These are phyloP conservation scores for Anastatica hierochuntica DNA, from an alignment of 345 rosid genomes.

Conservation along the genomic window DNA sequence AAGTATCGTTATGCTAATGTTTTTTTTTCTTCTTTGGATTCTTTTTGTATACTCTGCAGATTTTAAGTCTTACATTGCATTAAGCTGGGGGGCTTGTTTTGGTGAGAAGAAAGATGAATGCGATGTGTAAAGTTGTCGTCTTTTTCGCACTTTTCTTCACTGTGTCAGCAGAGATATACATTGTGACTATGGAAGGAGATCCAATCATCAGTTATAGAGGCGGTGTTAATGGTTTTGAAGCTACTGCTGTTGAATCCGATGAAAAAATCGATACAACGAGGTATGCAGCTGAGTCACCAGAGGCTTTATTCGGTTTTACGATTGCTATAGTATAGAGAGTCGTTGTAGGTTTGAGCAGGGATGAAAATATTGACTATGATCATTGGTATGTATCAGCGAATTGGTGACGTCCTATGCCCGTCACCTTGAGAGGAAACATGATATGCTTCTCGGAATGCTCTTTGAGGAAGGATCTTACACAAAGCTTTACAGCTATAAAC, in stretches of 20 bases:
- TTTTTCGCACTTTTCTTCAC: constrained; percentile 31
- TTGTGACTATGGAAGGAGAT: constrained; percentile 84
- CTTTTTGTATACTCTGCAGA: constrained; percentile 16
- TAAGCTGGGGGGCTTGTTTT: constrained; percentile 22
- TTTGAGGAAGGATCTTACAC: constrained; percentile 67
- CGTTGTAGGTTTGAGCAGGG: no score
- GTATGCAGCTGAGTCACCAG: constrained; percentile 22
- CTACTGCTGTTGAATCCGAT: constrained; percentile 79
- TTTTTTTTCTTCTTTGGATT: neutral
- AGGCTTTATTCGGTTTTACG: neutral
- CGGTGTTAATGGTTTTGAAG: constrained; percentile 79
- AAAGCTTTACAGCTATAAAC: constrained; percentile 92
- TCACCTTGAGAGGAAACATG: constrained; percentile 91
- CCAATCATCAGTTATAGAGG: constrained; percentile 82
- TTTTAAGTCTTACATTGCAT: neutral
- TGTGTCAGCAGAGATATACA: constrained; percentile 66
- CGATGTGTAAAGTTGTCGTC: constrained; percentile 20
- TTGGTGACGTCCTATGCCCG: constrained; percentile 64
- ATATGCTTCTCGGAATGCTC: constrained; percentile 75
- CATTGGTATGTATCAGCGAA: constrained; percentile 74
- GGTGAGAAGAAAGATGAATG: constrained; percentile 19
- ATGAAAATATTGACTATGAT: no score
- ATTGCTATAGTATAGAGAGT: no score
- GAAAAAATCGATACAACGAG: constrained; percentile 74
- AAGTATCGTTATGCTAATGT: constrained; percentile 10